These are phyloP conservation scores for Trichoderma semiorbis DNA, from an alignment of 2,329 filamentous ascomycete genomes.

Conservation along the genomic window DNA sequence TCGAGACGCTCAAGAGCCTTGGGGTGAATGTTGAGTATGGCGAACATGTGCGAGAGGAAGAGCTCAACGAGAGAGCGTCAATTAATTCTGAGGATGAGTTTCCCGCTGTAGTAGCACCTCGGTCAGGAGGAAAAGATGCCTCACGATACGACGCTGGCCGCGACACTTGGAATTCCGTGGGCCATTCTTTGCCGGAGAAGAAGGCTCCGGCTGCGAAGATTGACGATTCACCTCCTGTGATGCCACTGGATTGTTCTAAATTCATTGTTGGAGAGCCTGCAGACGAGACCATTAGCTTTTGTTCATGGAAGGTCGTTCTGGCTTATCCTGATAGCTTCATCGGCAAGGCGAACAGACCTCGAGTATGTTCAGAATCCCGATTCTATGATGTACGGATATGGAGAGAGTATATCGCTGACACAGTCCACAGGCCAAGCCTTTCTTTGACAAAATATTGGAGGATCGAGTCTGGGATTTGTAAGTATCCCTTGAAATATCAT, in stretches of 20 bases:
- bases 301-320: slow-evolving; percentile 51
- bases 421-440: slow-evolving; percentile 37
- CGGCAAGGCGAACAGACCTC: slow-evolving; percentile 48
- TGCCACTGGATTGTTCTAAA: slow-evolving; percentile 23
- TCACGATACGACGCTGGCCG: neutral
- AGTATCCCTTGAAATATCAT: neutral
- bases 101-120: neutral
- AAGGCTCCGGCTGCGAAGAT: neutral
- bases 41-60: neutral
- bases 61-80: neutral
- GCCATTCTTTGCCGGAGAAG: neutral
- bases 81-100: slow-evolving; percentile 4
- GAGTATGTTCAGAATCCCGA: slow-evolving; percentile 30
- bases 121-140: neutral
- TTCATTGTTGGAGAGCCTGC: slow-evolving; percentile 28
- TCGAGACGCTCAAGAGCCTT: slow-evolving; percentile 25
- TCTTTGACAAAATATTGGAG: slow-evolving; percentile 60
- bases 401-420: slow-evolving; percentile 17
- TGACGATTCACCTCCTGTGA: neutral
- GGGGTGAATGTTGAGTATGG: slow-evolving; percentile 18
- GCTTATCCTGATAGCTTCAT: slow-evolving; percentile 60
- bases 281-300: slow-evolving; percentile 36
- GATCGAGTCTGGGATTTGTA: slow-evolving; percentile 71
- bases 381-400: too few relatives aligned
- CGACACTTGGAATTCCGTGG: neutral